A percentile compares a stretch with the other conserved stretches of the same genome.
Conservation (phyloP, 2,329 filamentous ascomycete genomes). For the Phialophora chinensis region DNA sequence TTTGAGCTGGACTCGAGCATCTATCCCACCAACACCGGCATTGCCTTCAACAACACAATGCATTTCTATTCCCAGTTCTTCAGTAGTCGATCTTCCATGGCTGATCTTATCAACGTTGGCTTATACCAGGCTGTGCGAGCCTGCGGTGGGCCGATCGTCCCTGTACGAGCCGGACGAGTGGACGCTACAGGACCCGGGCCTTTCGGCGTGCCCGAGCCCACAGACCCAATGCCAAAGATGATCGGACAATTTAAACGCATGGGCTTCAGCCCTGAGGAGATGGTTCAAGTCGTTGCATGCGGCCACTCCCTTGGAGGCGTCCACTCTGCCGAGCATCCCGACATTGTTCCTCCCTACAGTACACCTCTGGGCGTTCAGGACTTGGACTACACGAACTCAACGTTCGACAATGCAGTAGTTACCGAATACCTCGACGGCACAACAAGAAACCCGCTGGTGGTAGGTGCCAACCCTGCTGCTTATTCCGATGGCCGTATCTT, state of each 20-base stretch:
- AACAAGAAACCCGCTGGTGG: constrained; percentile 38
- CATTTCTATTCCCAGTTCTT: constrained; percentile 42
- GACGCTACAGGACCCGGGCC: constrained; percentile 44
- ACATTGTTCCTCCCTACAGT: constrained; percentile 42
- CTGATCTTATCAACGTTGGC: constrained; percentile 45
- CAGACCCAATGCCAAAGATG: constrained; percentile 43
- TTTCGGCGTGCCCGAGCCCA: constrained; percentile 44
- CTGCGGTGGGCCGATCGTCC: constrained; percentile 43
- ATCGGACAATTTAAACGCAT: constrained; percentile 43
- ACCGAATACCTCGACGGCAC: constrained; percentile 44
- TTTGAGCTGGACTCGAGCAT: constrained; percentile 41
- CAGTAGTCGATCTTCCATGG: constrained; percentile 39
- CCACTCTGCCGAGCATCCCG: constrained; percentile 43
- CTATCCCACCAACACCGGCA: constrained; percentile 42
- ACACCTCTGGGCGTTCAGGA: constrained; percentile 39
- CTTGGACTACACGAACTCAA: constrained; percentile 41
- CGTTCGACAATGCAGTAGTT: constrained; percentile 44
- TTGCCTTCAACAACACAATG: constrained; percentile 45
- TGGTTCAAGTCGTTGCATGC: constrained; percentile 43
- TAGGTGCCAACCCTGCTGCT: constrained; percentile 41
- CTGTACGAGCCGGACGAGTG: constrained; percentile 43
- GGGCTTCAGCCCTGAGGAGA: constrained; percentile 42
- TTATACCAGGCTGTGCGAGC: constrained; percentile 42
- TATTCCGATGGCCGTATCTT: constrained; percentile 46
- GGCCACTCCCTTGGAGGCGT: constrained; percentile 48